Evolutionary conservation across 2,329 filamentous ascomycete species (phyloP), one percentile per base, ranked within the genome.

Genomic region (Blumeria graminis): DNA sequence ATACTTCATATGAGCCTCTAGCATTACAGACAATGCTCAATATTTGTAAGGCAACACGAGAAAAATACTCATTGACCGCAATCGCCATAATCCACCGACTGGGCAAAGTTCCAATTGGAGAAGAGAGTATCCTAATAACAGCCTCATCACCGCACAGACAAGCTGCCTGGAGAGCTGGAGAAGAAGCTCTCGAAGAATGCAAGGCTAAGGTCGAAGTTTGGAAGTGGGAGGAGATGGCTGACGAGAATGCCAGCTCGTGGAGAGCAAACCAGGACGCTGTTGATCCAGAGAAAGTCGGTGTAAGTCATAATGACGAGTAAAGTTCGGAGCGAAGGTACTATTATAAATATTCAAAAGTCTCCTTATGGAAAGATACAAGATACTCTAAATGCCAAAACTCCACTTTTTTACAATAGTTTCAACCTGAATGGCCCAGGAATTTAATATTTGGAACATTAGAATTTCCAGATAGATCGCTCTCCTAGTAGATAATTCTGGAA

Each of bases 201-300:
- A 98, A 96, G 71, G 78, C 77, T 56, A 80, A 75, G 61, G 86
- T 86, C n/a, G 92, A 98, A 72, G 82, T 98, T 45, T 95, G 90
- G 90, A 95, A 95, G 71, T 73, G 80, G 61, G 90, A 96, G 71
- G 84, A 87, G 67, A 95, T 95, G 72, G 79, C 76, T 50, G 82
- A 77, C 1, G 82, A 80, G 22, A 82, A 84, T 60, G 85, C 81
- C 14, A 74, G 76, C 6, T 76, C 92, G 48, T 95, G 89, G 89
- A 81, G 87, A 69, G 86, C 85, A 59, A 95, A 95, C 70, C 71
- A 82, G 61, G 88, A 94, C 69, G 84, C 84, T 9, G 71, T 11
- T 11, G 5, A 39, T 39, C 22, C 22, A 2, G 4, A 28, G 22
- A 28, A 2, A 28, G 22, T 28, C 22, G 22, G 2, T 28, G 22